These are phyloP conservation scores for Thelonectria discophora DNA, from an alignment of 2,329 filamentous ascomycete species.

Conservation along the genomic window DNA sequence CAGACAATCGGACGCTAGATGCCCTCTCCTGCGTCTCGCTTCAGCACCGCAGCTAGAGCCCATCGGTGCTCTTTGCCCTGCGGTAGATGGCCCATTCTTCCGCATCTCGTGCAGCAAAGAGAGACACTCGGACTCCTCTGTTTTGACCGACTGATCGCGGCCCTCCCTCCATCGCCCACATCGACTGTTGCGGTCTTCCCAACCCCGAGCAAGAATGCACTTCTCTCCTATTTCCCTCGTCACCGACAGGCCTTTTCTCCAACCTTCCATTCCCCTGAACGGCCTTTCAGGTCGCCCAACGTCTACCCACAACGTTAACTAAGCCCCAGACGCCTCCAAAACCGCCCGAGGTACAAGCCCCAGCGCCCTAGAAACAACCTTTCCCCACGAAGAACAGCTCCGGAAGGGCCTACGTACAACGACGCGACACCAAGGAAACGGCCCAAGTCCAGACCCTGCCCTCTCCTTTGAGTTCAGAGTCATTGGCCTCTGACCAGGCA, in stretches of 20 bases:
- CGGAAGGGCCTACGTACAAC: constrained; percentile 16
- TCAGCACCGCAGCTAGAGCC: constrained; percentile 31
- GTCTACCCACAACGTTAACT: constrained; percentile 9
- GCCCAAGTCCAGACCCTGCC: constrained; percentile 18
- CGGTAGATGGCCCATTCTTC: constrained; percentile 22
- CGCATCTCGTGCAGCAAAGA: constrained; percentile 14
- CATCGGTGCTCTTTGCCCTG: constrained; percentile 24
- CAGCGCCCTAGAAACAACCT: constrained; percentile 14
- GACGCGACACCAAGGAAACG: constrained; percentile 15
- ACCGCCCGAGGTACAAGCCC: neutral
- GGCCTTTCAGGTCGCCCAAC: constrained; percentile 4
- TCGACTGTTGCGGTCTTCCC: constrained; percentile 2
- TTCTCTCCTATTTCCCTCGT: neutral
- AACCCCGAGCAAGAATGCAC: neutral
- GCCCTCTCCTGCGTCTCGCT: constrained; percentile 43
- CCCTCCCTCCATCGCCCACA: constrained; percentile 8
- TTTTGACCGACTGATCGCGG: constrained; percentile 3
- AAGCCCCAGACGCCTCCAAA: constrained; percentile 14
- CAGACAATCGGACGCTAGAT: constrained; percentile 23
- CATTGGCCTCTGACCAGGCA: constrained; percentile 2
- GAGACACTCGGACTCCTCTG: constrained; percentile 13
- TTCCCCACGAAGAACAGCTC: constrained; percentile 21
- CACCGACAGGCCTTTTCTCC: neutral
- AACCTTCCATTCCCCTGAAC: constrained; percentile 4
- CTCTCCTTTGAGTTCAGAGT: constrained; percentile 1